These are phyloP conservation scores for Stipa capillata DNA, from an alignment of 176 grass and related monocot species.

Conservation along the genomic window DNA sequence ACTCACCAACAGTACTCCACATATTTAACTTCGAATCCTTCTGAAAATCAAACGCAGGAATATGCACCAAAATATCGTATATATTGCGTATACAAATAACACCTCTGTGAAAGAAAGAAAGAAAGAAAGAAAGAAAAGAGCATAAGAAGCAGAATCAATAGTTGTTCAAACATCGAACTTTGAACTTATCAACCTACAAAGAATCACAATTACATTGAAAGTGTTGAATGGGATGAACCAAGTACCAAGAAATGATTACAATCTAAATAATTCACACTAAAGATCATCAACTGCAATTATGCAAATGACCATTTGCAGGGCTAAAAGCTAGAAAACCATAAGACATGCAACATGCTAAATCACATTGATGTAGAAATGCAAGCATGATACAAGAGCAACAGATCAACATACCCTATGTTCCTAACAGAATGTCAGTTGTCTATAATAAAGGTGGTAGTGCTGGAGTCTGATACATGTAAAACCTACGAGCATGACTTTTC, in stretches of 20 bases:
- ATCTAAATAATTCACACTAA: background rate
- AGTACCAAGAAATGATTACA: background rate
- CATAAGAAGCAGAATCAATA: conserved; percentile 20
- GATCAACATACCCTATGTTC: background rate
- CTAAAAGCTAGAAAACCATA: background rate
- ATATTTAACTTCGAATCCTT: conserved; percentile 58
- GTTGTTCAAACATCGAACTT: background rate
- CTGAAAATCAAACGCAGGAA: conserved; percentile 49
- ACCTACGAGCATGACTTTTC: too few species aligned
- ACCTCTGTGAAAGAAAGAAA: conserved; percentile 43
- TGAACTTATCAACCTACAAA: background rate
- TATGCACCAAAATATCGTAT: conserved; percentile 49
- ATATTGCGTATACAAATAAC: conserved; percentile 47
- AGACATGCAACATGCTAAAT: background rate
- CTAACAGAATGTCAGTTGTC: background rate
- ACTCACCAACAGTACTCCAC: conserved; percentile 69
- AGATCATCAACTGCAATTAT: background rate
- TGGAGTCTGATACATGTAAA: background rate
- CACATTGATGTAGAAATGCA: background rate
- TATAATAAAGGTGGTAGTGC: background rate
- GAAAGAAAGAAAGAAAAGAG: conserved; percentile 21
- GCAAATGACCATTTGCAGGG: conserved; percentile 5
- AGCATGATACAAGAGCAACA: background rate
- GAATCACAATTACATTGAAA: background rate
- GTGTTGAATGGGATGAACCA: background rate